Base-by-base conservation (phyloP, 306 rosid genomes). In the Lupinus albus region DNA sequence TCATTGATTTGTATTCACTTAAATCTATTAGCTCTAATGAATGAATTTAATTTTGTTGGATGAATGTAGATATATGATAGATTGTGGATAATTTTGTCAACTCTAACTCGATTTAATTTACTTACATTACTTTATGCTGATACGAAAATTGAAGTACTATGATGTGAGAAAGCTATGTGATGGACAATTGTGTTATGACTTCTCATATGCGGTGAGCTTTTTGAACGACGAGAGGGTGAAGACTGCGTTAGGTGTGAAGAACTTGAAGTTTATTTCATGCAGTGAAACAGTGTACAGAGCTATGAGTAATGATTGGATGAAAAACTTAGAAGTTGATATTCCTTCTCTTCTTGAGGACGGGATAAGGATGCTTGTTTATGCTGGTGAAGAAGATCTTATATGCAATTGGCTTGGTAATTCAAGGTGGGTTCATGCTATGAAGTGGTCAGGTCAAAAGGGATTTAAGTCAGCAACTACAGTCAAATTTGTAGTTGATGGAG, bases 401-500 rank as follows among this genome's bases (percentile, higher is more conserved):
- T 86, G 96, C 85, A 93, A 93, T 58, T 92, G 98, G 98, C 87
- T 93, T 4, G 96, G 98, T 93, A 83, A 85, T 78, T 89, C 82
- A 15, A 84, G 89, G 32, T 92, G 92, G 96, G 95, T 83, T 81
- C 84, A 85, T 68, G 89, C 84, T n/a, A 86, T 92, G 98, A 74
- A 65, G 46, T 92, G 98, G 95, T 87, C 95, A 30, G 98, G 96
- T 25, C 76, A 85, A 78, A 82, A 78, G 25, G 53, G 67, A 2
- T 92, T 89, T 58, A 83, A 14, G 11, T 57, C 53, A 9, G 70
- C 95, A 0, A 20, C 75, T 11, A 67, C 68, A 14, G 52, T 63
- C 13, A 64, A 77, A 28, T 89, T 82, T 75, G 7, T 30, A 10
- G 96, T 89, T 38, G 92, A 80, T 36, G 89, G 88, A 45, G 71